A percentile compares a stretch with the other conserved stretches of the same genome.
Evolutionary conservation across 2,329 filamentous ascomycete genomes (phyloP).

Genomic region (Dactylellina leptospora): DNA sequence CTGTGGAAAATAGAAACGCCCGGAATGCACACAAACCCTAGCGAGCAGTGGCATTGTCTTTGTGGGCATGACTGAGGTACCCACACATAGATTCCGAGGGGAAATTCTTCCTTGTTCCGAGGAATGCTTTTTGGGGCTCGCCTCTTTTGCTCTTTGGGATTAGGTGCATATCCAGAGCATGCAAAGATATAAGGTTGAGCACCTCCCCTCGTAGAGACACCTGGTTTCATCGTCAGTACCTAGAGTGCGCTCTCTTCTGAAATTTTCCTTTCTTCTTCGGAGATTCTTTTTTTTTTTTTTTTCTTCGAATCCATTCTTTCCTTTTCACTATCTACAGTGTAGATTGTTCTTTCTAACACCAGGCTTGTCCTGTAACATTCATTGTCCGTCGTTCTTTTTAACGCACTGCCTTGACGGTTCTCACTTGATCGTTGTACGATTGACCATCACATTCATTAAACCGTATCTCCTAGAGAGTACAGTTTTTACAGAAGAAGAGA

Average conservation of each 20-base stretch:
- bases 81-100: neutral
- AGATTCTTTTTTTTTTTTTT: constrained; percentile 12
- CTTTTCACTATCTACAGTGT: constrained; percentile 43
- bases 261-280: constrained; percentile 3
- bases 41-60: neutral
- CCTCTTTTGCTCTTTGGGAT: constrained; percentile 38
- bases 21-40: constrained; percentile 27
- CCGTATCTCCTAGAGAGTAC: constrained; percentile 14
- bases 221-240: constrained; percentile 22
- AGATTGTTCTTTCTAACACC: constrained; percentile 17
- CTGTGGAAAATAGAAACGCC: constrained; percentile 30
- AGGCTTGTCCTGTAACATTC: constrained; percentile 24
- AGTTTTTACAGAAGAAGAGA: neutral
- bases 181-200: constrained; percentile 35
- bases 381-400: constrained; percentile 4
- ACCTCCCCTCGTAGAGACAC: constrained; percentile 17
- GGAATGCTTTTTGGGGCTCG: constrained; percentile 36
- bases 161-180: constrained; percentile 1
- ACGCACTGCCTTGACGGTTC: constrained; percentile 21
- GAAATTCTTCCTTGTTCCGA: constrained; percentile 20
- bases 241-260: constrained; percentile 24
- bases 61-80: constrained; percentile 1
- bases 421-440: constrained; percentile 39
- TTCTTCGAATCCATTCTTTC: constrained; percentile 5
- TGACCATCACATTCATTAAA: constrained; percentile 27